A percentile compares a stretch with the other conserved stretches of the same genome.
Conservation (phyloP, 1,284 basidiomycete genomes). For the Sporisorium sorghi region DNA sequence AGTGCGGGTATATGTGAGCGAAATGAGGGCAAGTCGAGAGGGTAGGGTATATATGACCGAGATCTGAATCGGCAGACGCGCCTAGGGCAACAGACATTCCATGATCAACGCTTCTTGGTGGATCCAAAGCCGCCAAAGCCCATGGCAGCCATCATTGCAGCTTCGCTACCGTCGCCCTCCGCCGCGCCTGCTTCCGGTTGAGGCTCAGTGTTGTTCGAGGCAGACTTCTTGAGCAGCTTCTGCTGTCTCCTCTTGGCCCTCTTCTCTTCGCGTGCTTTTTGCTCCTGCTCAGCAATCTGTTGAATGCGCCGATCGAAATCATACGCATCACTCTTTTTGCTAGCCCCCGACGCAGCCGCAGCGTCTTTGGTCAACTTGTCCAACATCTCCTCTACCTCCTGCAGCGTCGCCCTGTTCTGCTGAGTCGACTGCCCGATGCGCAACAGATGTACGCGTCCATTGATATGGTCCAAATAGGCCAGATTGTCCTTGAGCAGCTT, state of each 20-base stretch:
- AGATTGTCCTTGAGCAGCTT: conserved; percentile 92
- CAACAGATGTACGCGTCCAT: conserved; percentile 88
- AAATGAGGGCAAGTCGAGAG: background rate
- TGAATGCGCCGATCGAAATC: conserved; percentile 91
- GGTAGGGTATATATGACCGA: background rate
- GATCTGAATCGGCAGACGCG: no score
- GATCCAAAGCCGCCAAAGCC: conserved; percentile 91
- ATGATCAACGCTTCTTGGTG: conserved; percentile 72
- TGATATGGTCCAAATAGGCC: conserved; percentile 95
- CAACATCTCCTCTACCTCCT: conserved; percentile 90
- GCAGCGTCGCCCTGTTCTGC: conserved; percentile 86
- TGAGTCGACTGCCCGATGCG: conserved; percentile 93
- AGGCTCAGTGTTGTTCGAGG: background rate
- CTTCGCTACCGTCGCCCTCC: conserved; percentile 61
- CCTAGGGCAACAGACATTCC: no score
- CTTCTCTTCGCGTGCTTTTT: conserved; percentile 72
- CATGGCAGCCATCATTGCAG: conserved; percentile 85
- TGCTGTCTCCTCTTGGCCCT: conserved; percentile 81
- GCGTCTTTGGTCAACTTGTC: conserved; percentile 75
- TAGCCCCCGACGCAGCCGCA: conserved; percentile 5
- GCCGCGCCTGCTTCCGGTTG: conserved; percentile 2
- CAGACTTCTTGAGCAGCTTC: conserved; percentile 72
- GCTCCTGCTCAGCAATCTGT: conserved; percentile 77
- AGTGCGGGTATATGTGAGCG: conserved; percentile 4
- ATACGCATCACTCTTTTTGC: conserved; percentile 72